These are phyloP conservation scores for Leccinellum albellum DNA, from an alignment of 768 basidiomycete species.

Conservation along the genomic window DNA sequence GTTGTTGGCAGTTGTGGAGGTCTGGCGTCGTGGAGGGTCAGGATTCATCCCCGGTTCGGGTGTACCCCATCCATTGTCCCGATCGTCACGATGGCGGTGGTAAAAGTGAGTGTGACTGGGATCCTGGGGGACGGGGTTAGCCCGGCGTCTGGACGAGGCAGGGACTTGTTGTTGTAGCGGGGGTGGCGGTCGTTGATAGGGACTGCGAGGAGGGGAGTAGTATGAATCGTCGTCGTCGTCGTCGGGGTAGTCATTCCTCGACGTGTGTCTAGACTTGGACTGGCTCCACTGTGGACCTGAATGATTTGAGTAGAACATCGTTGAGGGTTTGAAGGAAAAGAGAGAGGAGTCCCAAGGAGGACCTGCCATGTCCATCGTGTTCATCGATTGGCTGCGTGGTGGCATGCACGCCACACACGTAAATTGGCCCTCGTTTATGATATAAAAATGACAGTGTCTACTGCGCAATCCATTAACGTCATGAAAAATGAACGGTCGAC, in stretches of 20 bases:
- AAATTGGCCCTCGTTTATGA: too few species aligned
- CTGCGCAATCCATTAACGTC: too few species aligned
- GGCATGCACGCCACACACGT: too few species aligned
- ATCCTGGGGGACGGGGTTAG: conserved; percentile 10
- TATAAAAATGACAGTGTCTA: too few species aligned
- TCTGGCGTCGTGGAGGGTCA: conserved; percentile 14
- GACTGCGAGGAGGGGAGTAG: conserved; percentile 1
- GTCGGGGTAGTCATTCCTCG: conserved; percentile 12
- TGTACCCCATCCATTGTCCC: conserved; percentile 10
- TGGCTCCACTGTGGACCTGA: background rate
- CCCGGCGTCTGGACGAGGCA: conserved; percentile 14
- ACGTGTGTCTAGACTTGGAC: background rate
- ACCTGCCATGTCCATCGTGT: background rate
- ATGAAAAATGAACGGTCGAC: too few species aligned
- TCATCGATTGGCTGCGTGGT: conserved; percentile 5
- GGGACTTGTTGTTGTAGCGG: conserved; percentile 3
- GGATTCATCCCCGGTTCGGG: conserved; percentile 7
- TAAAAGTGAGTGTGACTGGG: conserved; percentile 4
- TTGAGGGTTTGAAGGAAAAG: background rate
- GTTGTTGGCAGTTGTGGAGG: conserved; percentile 16
- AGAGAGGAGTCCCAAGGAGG: too few species aligned
- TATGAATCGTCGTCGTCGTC: conserved; percentile 13
- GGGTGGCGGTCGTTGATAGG: conserved; percentile 6
- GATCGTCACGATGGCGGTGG: conserved; percentile 22
- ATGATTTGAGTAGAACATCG: conserved; percentile 7